Percentiles rank a stretch among this genome's conserved stretches.
Evolutionary conservation across 305 asterid species (phyloP).

Genomic region (Fraxinus greggii): DNA sequence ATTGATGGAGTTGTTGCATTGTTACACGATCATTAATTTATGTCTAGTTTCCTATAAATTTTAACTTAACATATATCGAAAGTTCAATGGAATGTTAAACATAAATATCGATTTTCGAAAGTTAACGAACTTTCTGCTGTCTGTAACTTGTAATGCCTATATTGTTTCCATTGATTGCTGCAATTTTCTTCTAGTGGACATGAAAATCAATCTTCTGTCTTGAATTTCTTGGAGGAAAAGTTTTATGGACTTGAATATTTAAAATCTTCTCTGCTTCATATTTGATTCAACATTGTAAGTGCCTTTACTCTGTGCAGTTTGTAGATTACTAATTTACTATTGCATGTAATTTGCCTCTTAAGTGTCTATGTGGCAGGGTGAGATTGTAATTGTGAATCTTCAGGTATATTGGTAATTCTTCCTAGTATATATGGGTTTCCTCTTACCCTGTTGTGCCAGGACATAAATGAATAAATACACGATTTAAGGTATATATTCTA

Average conservation of each 20-base stretch:
- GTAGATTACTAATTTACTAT: constrained; percentile 67
- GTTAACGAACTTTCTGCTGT: not conserved
- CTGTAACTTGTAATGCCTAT: not conserved
- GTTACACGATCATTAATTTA: too few relatives aligned
- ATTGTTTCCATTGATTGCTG: not conserved
- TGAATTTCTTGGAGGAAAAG: not conserved
- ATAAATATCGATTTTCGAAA: not conserved
- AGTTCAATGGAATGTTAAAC: constrained; percentile 4
- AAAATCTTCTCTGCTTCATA: constrained; percentile 4
- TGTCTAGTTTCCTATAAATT: not conserved
- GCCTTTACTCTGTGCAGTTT: constrained; percentile 56
- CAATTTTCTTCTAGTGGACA: not conserved
- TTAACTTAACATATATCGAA: not conserved
- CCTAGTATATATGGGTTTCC: not conserved
- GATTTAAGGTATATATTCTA: constrained; percentile 16
- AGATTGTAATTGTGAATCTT: constrained; percentile 89
- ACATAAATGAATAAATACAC: constrained; percentile 3
- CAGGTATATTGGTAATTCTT: constrained; percentile 41
- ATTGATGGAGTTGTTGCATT: too few relatives aligned
- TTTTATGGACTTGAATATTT: not conserved
- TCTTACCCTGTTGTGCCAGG: constrained; percentile 13
- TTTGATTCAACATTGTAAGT: constrained; percentile 22
- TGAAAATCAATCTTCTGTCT: not conserved
- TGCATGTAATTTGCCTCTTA: constrained; percentile 91
- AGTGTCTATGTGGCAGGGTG: constrained; percentile 75